Evolutionary conservation across 257 asterid species (phyloP).

Genomic region (Misopates orontium): DNA sequence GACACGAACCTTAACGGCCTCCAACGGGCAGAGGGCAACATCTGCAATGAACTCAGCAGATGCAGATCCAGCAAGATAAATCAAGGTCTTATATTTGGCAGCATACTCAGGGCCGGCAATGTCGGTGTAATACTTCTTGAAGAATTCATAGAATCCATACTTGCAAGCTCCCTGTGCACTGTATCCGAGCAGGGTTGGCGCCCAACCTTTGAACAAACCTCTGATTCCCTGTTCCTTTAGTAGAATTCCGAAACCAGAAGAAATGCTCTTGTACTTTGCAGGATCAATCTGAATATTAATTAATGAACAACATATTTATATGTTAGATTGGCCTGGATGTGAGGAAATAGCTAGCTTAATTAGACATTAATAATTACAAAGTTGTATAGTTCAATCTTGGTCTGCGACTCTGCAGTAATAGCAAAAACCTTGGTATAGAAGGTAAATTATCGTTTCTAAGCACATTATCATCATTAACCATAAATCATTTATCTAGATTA

Average conservation of each 20-base stretch:
- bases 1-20: slow-evolving; percentile 63
- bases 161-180: slow-evolving; percentile 63
- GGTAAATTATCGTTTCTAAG: too few relatives aligned
- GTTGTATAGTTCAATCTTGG: too few relatives aligned
- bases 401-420: too few relatives aligned
- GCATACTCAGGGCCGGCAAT: slow-evolving; percentile 55
- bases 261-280: slow-evolving; percentile 48
- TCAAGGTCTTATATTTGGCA: slow-evolving; percentile 51
- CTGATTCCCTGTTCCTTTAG: slow-evolving; percentile 47
- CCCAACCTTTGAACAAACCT: slow-evolving; percentile 60
- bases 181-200: slow-evolving; percentile 54
- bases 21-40: slow-evolving; percentile 57
- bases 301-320: not conserved
- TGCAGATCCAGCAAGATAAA: slow-evolving; percentile 59
- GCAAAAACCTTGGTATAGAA: too few relatives aligned
- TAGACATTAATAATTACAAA: too few relatives aligned
- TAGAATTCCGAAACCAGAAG: slow-evolving; percentile 48
- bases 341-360: too few relatives aligned
- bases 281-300: slow-evolving; percentile 46
- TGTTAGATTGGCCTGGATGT: too few relatives aligned
- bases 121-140: slow-evolving; percentile 61
- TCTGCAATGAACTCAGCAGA: slow-evolving; percentile 59
- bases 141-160: slow-evolving; percentile 52
- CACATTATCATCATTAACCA: too few relatives aligned
- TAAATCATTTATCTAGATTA: too few relatives aligned